Evolutionary conservation across 2,329 filamentous ascomycete genomes (phyloP).

Genomic region (Alternaria arborescens): DNA sequence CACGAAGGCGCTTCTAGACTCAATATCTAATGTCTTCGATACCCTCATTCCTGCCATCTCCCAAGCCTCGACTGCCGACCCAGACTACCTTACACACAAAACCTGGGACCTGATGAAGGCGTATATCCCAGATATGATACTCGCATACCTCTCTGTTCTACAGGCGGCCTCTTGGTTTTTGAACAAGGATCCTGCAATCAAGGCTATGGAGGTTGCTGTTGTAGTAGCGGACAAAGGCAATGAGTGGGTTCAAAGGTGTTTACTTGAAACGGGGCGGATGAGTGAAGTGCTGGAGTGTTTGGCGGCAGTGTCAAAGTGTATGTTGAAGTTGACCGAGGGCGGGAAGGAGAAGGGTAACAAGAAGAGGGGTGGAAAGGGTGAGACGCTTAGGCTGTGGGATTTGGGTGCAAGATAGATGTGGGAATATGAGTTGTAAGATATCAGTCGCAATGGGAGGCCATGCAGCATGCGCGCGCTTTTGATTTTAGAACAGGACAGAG

Average conservation of each 20-base stretch:
- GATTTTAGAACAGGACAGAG: not conserved
- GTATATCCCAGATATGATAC: slow-evolving; percentile 85
- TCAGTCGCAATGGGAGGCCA: not conserved
- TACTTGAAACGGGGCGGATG: slow-evolving; percentile 55
- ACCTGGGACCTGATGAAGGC: slow-evolving; percentile 69
- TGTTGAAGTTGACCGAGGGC: slow-evolving; percentile 62
- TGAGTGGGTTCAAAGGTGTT: slow-evolving; percentile 47
- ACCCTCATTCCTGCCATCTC: slow-evolving; percentile 42
- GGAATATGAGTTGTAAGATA: not conserved
- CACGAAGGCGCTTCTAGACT: slow-evolving; percentile 52
- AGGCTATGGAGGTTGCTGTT: slow-evolving; percentile 86
- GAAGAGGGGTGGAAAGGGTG: slow-evolving; percentile 54
- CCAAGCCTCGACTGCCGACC: slow-evolving; percentile 5
- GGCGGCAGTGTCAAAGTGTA: slow-evolving; percentile 77
- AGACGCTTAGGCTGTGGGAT: slow-evolving; percentile 57
- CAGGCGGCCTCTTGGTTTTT: slow-evolving; percentile 80
- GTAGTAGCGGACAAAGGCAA: slow-evolving; percentile 65
- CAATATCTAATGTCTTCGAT: slow-evolving; percentile 51
- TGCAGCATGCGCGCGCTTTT: not conserved
- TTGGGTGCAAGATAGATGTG: slow-evolving; percentile 29
- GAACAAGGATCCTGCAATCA: slow-evolving; percentile 77
- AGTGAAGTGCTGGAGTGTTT: slow-evolving; percentile 64
- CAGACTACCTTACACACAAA: slow-evolving; percentile 11
- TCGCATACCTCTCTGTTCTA: slow-evolving; percentile 83
- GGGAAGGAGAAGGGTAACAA: slow-evolving; percentile 50